Percentiles rank a stretch among this genome's conserved stretches.
Evolutionary conservation across 257 asterid genomes (phyloP).

Genomic region (Solanum phureja): DNA sequence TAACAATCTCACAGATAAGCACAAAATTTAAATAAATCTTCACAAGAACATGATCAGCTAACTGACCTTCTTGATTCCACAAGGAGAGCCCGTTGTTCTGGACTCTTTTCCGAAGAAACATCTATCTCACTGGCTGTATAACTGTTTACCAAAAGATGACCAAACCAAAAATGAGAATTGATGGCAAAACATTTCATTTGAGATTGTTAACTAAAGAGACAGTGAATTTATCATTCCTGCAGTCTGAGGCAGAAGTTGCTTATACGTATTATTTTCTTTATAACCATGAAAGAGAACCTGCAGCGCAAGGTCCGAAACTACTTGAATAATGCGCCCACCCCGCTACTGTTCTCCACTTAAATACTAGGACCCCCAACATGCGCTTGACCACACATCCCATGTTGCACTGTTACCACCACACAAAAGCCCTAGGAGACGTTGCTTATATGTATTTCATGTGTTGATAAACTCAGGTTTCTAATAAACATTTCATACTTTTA

Average conservation of each 20-base stretch:
- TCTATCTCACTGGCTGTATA: constrained; percentile 53
- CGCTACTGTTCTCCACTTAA: background rate
- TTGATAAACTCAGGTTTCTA: background rate
- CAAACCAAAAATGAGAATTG: background rate
- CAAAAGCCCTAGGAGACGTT: background rate
- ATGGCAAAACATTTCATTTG: background rate
- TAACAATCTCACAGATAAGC: background rate
- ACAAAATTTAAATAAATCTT: background rate
- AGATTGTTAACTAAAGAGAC: background rate
- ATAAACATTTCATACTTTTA: background rate
- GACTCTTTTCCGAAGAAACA: constrained; percentile 28
- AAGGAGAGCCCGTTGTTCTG: constrained; percentile 60
- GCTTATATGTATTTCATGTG: background rate
- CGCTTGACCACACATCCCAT: background rate
- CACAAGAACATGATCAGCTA: background rate
- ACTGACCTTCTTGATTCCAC: constrained; percentile 69
- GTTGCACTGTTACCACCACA: background rate
- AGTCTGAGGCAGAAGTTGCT: background rate
- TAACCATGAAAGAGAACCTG: background rate
- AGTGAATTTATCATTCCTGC: background rate
- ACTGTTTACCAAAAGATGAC: constrained; percentile 23
- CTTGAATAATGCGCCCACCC: background rate
- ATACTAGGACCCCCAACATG: background rate
- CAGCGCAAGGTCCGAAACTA: background rate
- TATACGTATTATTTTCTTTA: background rate